These are phyloP conservation scores for Chlamydomonas schloesseri DNA, from an alignment of 139 green algal genomes.

Conservation along the genomic window DNA sequence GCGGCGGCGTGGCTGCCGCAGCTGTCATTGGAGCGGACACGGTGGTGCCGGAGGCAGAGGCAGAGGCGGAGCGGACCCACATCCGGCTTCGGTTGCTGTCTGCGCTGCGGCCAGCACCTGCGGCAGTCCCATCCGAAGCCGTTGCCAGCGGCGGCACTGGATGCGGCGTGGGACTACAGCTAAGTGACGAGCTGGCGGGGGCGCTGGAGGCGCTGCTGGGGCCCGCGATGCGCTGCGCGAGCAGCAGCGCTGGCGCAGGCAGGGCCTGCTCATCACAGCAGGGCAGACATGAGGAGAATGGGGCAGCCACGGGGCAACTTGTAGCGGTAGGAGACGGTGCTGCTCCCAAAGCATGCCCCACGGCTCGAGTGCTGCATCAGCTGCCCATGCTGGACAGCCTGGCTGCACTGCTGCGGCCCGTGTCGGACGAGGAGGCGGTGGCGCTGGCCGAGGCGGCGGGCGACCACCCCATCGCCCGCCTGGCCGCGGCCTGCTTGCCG, in stretches of 20 bases:
- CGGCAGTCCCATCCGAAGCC: background rate
- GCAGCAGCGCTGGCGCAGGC: background rate
- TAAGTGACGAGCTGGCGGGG: background rate
- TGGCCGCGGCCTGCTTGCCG: background rate
- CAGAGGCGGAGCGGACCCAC: background rate
- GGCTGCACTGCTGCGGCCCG: slow-evolving; percentile 3
- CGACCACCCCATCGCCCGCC: slow-evolving; percentile 1
- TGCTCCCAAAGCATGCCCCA: no score
- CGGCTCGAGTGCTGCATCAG: background rate
- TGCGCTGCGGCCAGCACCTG: background rate
- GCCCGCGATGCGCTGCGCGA: no score
- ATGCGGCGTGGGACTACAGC: background rate
- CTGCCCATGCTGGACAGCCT: background rate
- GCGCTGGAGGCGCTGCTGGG: slow-evolving; percentile 4
- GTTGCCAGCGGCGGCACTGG: background rate
- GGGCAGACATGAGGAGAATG: no score
- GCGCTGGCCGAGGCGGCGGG: slow-evolving; percentile 10
- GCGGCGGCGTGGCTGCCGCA: no score
- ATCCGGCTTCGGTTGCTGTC: background rate
- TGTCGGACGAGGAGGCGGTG: slow-evolving; percentile 7
- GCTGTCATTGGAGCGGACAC: no score
- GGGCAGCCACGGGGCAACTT: no score
- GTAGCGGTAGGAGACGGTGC: no score
- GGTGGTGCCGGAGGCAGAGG: no score
- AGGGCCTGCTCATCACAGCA: no score